Evolutionary conservation across 2,329 filamentous ascomycete species (phyloP).

Genomic region (Aspergillus sp.): DNA sequence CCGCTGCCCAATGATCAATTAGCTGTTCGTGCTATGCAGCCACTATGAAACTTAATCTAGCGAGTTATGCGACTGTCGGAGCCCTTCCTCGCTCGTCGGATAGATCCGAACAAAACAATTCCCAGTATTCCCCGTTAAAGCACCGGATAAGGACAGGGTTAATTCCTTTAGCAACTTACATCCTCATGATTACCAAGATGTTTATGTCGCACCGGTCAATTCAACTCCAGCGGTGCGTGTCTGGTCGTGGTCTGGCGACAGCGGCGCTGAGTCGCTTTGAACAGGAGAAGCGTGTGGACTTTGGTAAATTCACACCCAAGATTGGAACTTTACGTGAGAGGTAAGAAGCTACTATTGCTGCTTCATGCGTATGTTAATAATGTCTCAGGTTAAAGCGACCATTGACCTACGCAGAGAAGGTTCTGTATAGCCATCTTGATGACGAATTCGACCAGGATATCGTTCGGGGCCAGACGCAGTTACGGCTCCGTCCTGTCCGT

Average conservation of each 20-base stretch:
- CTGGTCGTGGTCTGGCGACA: background rate
- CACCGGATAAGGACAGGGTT: too few species aligned
- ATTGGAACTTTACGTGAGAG: background rate
- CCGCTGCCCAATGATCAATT: too few species aligned
- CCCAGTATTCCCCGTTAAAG: too few species aligned
- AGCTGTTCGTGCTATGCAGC: too few species aligned
- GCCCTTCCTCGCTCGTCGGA: too few species aligned
- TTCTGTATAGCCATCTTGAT: conserved; percentile 97
- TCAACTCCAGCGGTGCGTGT: background rate
- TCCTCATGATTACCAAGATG: background rate
- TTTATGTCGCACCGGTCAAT: background rate
- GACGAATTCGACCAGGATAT: conserved; percentile 96
- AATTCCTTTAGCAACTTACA: background rate
- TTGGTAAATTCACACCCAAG: background rate
- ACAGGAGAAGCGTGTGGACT: background rate
- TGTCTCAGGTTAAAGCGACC: conserved; percentile 68
- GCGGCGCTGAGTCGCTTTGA: background rate
- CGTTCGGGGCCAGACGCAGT: conserved; percentile 90
- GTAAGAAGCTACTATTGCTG: background rate
- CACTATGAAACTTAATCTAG: too few species aligned
- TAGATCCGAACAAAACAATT: too few species aligned
- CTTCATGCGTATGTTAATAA: background rate
- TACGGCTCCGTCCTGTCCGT: conserved; percentile 94
- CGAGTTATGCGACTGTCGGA: too few species aligned
- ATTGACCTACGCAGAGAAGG: conserved; percentile 95